These are phyloP conservation scores for Erodium chrysanthum DNA, from an alignment of 441 rosid genomes.

Conservation along the genomic window DNA sequence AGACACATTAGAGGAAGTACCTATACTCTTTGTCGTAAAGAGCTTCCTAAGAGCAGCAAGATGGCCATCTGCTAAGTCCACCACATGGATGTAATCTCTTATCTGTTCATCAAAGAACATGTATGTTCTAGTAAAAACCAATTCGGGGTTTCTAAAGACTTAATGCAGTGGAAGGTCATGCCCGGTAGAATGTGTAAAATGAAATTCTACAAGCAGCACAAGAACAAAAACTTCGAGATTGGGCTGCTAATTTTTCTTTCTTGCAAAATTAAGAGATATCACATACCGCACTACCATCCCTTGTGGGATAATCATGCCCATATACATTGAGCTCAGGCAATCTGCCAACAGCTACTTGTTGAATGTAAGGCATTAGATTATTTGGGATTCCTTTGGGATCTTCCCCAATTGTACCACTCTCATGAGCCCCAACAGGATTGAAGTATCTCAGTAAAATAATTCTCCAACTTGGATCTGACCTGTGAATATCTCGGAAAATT, in stretches of 20 bases:
- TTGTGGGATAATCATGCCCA: constrained; percentile 59
- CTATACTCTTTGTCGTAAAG: constrained; percentile 37
- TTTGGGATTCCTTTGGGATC: constrained; percentile 69
- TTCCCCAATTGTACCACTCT: constrained; percentile 65
- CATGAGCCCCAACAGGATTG: constrained; percentile 68
- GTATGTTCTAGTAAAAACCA: not conserved
- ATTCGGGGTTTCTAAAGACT: not conserved
- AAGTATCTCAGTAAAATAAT: constrained; percentile 60
- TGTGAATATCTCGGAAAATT: constrained; percentile 53
- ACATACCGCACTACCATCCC: constrained; percentile 60
- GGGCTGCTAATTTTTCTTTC: not conserved
- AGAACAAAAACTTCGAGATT: not conserved
- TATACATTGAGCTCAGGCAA: constrained; percentile 59
- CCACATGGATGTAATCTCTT: constrained; percentile 64
- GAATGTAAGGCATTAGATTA: constrained; percentile 68
- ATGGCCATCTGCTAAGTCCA: constrained; percentile 76
- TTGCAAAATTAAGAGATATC: not conserved
- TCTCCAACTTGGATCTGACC: constrained; percentile 54
- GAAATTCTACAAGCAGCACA: not conserved
- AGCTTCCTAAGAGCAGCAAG: constrained; percentile 53
- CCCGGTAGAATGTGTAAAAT: not conserved
- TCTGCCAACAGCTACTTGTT: constrained; percentile 62
- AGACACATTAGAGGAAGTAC: constrained; percentile 20
- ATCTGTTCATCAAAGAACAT: constrained; percentile 30
- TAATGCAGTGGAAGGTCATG: not conserved